These are phyloP conservation scores for Thelonectria olida DNA, from an alignment of 2,329 filamentous ascomycete species.

Conservation along the genomic window DNA sequence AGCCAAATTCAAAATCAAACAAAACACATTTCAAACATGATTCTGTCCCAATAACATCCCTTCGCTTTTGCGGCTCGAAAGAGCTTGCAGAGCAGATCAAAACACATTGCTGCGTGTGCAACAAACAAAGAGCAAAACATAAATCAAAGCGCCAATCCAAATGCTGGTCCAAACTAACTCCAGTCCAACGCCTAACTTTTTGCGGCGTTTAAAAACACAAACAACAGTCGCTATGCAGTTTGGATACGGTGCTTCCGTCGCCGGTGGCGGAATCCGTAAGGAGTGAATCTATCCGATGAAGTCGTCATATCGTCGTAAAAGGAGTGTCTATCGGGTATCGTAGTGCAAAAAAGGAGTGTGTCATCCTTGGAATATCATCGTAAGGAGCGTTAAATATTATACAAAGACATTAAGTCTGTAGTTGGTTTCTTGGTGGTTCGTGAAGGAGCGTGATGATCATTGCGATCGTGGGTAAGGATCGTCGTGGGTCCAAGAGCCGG, in stretches of 20 bases:
- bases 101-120: slow-evolving; percentile 18
- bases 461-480: slow-evolving; percentile 43
- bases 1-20: slow-evolving; percentile 12
- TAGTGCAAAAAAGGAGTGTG: slow-evolving; percentile 46
- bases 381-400: slow-evolving; percentile 46
- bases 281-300: slow-evolving; percentile 54
- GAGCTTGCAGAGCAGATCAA: slow-evolving; percentile 26
- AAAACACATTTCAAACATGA: slow-evolving; percentile 15
- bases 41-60: slow-evolving; percentile 15
- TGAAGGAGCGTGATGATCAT: slow-evolving; percentile 44
- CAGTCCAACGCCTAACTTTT: slow-evolving; percentile 41
- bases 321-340: slow-evolving; percentile 49
- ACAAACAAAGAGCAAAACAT: slow-evolving; percentile 26
- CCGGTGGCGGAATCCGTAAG: slow-evolving; percentile 51
- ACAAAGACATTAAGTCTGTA: slow-evolving; percentile 42
- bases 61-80: slow-evolving; percentile 23
- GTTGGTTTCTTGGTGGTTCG: slow-evolving; percentile 17
- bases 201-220: slow-evolving; percentile 35
- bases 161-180: slow-evolving; percentile 34
- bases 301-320: slow-evolving; percentile 49
- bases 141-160: slow-evolving; percentile 34
- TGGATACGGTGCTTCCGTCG: slow-evolving; percentile 51
- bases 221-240: slow-evolving; percentile 66
- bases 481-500: slow-evolving; percentile 20
- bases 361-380: slow-evolving; percentile 37